Percentiles rank a stretch among this genome's conserved stretches.
Conservation (phyloP, 495 filamentous ascomycete genomes). For the Aspergillus homomorphus region DNA sequence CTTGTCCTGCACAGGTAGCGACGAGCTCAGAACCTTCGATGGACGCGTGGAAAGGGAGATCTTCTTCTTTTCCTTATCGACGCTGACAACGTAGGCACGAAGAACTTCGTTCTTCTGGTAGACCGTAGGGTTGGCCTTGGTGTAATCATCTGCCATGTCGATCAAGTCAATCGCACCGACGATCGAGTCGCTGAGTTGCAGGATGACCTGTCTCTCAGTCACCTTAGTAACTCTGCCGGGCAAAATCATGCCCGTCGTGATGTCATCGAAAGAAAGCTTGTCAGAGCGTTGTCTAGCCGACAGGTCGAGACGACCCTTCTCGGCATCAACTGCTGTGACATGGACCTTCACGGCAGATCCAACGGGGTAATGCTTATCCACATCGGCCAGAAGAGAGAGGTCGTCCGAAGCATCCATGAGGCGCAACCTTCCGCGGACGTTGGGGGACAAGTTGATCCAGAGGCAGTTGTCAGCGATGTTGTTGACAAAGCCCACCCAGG, state of each 20-base stretch:
- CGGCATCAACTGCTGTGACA: slow-evolving; percentile 70
- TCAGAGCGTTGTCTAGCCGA: slow-evolving; percentile 60
- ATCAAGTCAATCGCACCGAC: slow-evolving; percentile 71
- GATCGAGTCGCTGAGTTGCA: slow-evolving; percentile 76
- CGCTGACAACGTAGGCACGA: slow-evolving; percentile 72
- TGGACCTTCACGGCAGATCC: slow-evolving; percentile 79
- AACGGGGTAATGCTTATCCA: slow-evolving; percentile 81
- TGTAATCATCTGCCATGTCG: slow-evolving; percentile 84
- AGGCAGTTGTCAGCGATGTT: slow-evolving; percentile 72
- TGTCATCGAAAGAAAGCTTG: slow-evolving; percentile 60
- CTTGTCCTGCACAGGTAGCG: slow-evolving; percentile 74
- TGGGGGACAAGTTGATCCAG: slow-evolving; percentile 91
- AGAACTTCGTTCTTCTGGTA: slow-evolving; percentile 81
- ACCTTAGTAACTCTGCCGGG: slow-evolving; percentile 81
- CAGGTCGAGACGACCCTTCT: slow-evolving; percentile 74
- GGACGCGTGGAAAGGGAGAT: slow-evolving; percentile 78
- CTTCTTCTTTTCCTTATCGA: slow-evolving; percentile 81
- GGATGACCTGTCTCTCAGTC: slow-evolving; percentile 75
- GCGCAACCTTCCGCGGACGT: slow-evolving; percentile 77
- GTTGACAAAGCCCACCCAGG: slow-evolving; percentile 81
- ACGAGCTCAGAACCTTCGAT: slow-evolving; percentile 83
- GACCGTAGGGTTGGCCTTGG: slow-evolving; percentile 61
- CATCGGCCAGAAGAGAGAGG: slow-evolving; percentile 66
- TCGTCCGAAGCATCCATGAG: slow-evolving; percentile 84
- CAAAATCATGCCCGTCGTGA: slow-evolving; percentile 74